Evolutionary conservation across 1,284 basidiomycete species (phyloP), one percentile per base, ranked within the genome.

Genomic region (Baeospora myosura): DNA sequence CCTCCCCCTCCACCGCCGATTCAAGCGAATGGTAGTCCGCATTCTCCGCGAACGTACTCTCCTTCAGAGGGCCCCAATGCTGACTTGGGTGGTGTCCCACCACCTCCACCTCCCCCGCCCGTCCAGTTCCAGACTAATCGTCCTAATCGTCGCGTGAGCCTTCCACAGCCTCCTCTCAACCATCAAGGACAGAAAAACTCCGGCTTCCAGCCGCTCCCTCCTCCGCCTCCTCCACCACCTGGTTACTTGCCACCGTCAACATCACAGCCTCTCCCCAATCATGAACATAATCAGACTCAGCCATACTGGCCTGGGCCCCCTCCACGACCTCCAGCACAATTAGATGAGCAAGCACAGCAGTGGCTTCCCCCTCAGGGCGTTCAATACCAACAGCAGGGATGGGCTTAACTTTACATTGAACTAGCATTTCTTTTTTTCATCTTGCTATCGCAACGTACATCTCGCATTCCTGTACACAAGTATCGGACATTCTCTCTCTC

Each of bases 1-100:
- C 68, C 69, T 8, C 66, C 56, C 12, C 54, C 57, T 49, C 46
- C 62, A 50, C 40, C 59, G 52, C 18, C 33, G 16, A 16, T 50
- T 14, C 57, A 58, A 40, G n/a, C n/a, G n/a, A n/a, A n/a, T n/a
- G n/a, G n/a, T n/a, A n/a, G n/a, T n/a, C n/a, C n/a, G n/a, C n/a
- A n/a, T n/a, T n/a, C n/a, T n/a, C n/a, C n/a, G n/a, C n/a, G n/a
- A n/a, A n/a, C n/a, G n/a, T 57, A 58, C 39, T 49, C 45, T 31
- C 45, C 47, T 23, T 10, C 40, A 36, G 29, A 45, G 24, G 44
- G 42, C 25, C 35, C 46, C 30, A 39, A 46, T 28, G 32, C 44
- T 30, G 29, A 31, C n/a, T 32, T 50, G 11, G 32, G 39, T 41
- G 23, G 43, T 24, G 30, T 33, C 8, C 43, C 33, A 17, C 4